Conservation (phyloP, 2,329 filamentous ascomycete genomes). For the Trichocomaceae sp. region DNA sequence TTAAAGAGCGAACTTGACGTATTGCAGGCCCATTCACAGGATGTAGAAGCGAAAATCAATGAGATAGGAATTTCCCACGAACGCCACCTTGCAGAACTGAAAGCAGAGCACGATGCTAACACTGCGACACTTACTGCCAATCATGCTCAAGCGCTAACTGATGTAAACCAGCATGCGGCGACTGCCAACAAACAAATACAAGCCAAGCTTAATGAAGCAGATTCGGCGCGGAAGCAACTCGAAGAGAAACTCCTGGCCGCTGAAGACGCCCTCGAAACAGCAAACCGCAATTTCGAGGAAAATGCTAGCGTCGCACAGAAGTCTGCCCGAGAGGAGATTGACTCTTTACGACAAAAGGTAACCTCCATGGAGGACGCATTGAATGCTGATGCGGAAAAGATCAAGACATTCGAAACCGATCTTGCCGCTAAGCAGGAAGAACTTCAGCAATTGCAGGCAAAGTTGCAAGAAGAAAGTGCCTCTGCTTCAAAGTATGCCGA, state of each 20-base stretch:
- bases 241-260: conserved; percentile 29
- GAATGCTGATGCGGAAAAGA: conserved; percentile 25
- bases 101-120: conserved; percentile 23
- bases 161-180: conserved; percentile 27
- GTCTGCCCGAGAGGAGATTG: conserved; percentile 30
- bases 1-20: conserved; percentile 29
- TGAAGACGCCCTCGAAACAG: conserved; percentile 29
- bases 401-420: conserved; percentile 29
- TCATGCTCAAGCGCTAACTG: conserved; percentile 30
- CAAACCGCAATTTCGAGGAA: conserved; percentile 30
- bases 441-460: conserved; percentile 33
- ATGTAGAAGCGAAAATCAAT: conserved; percentile 21
- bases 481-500: conserved; percentile 30
- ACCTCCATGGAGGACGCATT: conserved; percentile 27
- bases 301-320: conserved; percentile 27
- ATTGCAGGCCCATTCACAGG: conserved; percentile 18
- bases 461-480: conserved; percentile 30
- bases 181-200: conserved; percentile 28
- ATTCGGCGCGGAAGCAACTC: conserved; percentile 25
- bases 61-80: conserved; percentile 26
- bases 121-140: conserved; percentile 20
- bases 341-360: conserved; percentile 31
- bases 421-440: conserved; percentile 32
- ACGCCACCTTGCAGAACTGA: conserved; percentile 24
- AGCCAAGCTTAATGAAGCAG: conserved; percentile 29